Evolutionary conservation across 2,329 filamentous ascomycete genomes (phyloP), one percentile per base, ranked within the genome.

Genomic region (Chaetomium sp.): DNA sequence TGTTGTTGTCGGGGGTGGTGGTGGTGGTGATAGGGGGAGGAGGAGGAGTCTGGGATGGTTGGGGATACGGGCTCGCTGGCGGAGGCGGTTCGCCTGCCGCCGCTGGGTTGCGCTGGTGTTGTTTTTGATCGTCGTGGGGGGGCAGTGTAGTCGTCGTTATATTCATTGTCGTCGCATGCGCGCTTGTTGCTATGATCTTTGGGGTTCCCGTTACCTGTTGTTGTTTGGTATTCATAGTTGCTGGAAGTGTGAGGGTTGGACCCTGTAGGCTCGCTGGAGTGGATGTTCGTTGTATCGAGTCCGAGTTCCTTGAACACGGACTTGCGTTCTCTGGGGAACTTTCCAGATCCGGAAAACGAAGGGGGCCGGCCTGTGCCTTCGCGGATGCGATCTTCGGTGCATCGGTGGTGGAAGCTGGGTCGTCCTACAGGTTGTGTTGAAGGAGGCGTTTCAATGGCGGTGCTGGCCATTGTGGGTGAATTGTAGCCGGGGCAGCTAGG

Each of bases 301-400:
- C 78, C 79, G 42, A 76, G 65, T 66, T 81, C 79, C 62, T 70
- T 78, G 61, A 81, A 81, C 55, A 80, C 69, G 27, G 78, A 80
- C 61, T 70, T 75, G 49, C 78, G 72, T 43, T 73, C 76, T 64
- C 79, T 80, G 58, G 68, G 71, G 48, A 79, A 74, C 55, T 74
- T 78, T 62, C 70, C 70, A 42, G 62, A 62, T 69, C 75, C 74
- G 34, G 69, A 67, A 59, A 77, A 73, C 1, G 69, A 64, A 47
- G 70, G 70, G 9, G 70, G 67, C 51, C 68, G 68, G 37, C 66
- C 65, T n/a, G 72, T 72, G 56, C 74, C 70, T 64, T 80, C 78
- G 59, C 77, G 73, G 40, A 81, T 67, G 43, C 78, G 76, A 64
- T 81, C 76, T 53, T 76, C 73, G 2, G 78, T 81, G 55, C 72